Conservation (phyloP, 2,329 filamentous ascomycete genomes). For the Colletotrichum acutatum region DNA sequence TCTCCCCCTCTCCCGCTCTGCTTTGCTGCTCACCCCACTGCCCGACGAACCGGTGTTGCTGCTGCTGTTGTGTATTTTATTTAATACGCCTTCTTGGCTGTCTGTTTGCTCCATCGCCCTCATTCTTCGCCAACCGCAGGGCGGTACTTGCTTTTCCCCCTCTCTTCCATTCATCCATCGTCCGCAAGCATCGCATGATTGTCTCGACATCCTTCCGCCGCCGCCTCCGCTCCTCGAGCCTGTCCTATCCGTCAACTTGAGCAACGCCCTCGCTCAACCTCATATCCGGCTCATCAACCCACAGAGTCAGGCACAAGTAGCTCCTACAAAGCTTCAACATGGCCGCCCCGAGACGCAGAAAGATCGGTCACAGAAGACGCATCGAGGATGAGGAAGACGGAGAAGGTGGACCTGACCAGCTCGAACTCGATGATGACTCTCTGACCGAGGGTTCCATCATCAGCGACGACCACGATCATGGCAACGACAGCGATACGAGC, state of each 20-base stretch:
- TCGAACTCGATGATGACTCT: constrained; percentile 73
- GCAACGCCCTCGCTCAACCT: constrained; percentile 12
- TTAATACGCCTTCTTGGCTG: constrained; percentile 31
- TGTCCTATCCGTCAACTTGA: constrained; percentile 24
- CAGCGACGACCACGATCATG: constrained; percentile 70
- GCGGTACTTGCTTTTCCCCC: constrained; percentile 33
- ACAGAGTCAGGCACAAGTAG: constrained; percentile 8
- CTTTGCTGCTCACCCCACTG: constrained; percentile 3
- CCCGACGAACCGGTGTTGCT: constrained; percentile 23
- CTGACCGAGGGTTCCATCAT: constrained; percentile 71
- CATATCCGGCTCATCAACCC: constrained; percentile 1
- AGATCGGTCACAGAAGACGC: constrained; percentile 73
- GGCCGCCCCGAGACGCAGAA: constrained; percentile 69
- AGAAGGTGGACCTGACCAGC: constrained; percentile 65
- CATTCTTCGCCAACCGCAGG: constrained; percentile 34
- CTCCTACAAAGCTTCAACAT: constrained; percentile 47
- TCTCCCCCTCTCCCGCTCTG: constrained; percentile 8
- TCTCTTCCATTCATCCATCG: constrained; percentile 25
- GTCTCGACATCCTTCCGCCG: constrained; percentile 26
- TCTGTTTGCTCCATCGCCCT: constrained; percentile 32
- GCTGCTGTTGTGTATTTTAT: constrained; percentile 29
- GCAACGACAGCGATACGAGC: constrained; percentile 72
- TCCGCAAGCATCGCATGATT: constrained; percentile 33
- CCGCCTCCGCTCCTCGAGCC: constrained; percentile 33
- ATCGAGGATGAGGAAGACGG: constrained; percentile 79